Base-by-base conservation (phyloP, 805 yeast species). In the Saccharomycopsis oosterbeekiorum region DNA sequence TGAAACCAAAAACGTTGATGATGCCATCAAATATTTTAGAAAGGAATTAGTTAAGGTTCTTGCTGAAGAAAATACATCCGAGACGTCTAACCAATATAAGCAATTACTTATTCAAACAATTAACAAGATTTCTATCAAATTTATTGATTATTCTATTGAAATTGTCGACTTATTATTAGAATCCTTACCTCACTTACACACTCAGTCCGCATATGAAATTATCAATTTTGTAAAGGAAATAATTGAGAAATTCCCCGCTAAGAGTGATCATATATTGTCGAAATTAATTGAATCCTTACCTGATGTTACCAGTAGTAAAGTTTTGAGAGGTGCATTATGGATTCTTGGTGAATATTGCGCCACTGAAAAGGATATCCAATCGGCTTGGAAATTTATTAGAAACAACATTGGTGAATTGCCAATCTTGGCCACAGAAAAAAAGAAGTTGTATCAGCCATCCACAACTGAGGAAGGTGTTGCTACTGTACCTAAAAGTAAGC, bases 321-420 rank as follows among this genome's bases (percentile, higher is more conserved):
- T 94, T 11, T 88, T 84, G 76, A 85, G 98, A 66, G 96, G 97
- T 37, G 90, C 96, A 0, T 78, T 96, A 63, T 94, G 99, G 99
- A 85, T 94, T 58, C 75, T 94, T 68, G 99, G 99, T 73, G 99
- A 96, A 74, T 94, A 91, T 73, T 78, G 92, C 47, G 69, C 80
- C 55, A 86, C 85, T 59, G 90, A 85, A 65, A 73, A 78, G 29
- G 87, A 87, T 59, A 84, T 94, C 64, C 88, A 87, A 71, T 80
- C 79, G 29, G 85, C 96, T 4, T 96, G 99, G 99, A 86, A 83
- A 68, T 88, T 83, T 66, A 83, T 94, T 65, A 85, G 97, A 71
- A 72, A 82, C 39, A 84, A 89, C 65, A 77, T 94, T 62, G 99
- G 99, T 60, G 96, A 92, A 69, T 83, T 94, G 41, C 98, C 99